Conservation (phyloP, 768 basidiomycete genomes). For the Amanita pallidorosea region DNA sequence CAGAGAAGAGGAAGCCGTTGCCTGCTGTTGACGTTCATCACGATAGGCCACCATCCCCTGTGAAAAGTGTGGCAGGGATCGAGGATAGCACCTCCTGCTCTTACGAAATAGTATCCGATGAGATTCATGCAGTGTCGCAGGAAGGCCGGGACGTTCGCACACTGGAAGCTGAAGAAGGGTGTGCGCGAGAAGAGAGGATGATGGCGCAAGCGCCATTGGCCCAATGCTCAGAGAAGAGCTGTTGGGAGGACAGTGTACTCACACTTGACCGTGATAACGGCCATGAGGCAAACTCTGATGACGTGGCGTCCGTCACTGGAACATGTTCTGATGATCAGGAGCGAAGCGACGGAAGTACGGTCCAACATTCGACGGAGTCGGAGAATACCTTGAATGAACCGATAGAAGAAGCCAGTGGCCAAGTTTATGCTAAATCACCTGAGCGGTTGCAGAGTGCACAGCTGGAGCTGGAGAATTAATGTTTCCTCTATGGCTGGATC, state of each 20-base stretch:
- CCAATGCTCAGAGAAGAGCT: conserved; percentile 18
- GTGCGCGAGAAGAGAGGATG: conserved; percentile 23
- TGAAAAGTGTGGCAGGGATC: neutral
- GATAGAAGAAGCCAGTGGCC: neutral
- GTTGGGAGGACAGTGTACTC: conserved; percentile 10
- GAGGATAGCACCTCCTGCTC: conserved; percentile 3
- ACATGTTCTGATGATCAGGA: conserved; percentile 5
- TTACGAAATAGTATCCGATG: conserved; percentile 1
- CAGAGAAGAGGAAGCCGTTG: conserved; percentile 1
- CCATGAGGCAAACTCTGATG: neutral
- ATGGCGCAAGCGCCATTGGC: conserved; percentile 19
- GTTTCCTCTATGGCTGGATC: neutral
- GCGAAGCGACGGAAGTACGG: conserved; percentile 2
- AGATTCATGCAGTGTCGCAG: neutral
- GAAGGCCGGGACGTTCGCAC: neutral
- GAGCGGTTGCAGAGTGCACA: neutral
- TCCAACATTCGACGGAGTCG: conserved; percentile 2
- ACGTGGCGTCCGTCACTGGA: conserved; percentile 1
- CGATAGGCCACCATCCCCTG: neutral
- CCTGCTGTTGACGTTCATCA: neutral
- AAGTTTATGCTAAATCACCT: neutral
- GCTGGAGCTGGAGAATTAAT: conserved; percentile 1
- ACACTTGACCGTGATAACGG: neutral
- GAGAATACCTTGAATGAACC: conserved; percentile 1
- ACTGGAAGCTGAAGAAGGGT: conserved; percentile 8